A percentile compares a stretch with the other conserved stretches of the same genome.
phyloP scores from a whole-genome alignment of 2,329 filamentous ascomycete species.

The Ascochyta koolunga region DNA sequence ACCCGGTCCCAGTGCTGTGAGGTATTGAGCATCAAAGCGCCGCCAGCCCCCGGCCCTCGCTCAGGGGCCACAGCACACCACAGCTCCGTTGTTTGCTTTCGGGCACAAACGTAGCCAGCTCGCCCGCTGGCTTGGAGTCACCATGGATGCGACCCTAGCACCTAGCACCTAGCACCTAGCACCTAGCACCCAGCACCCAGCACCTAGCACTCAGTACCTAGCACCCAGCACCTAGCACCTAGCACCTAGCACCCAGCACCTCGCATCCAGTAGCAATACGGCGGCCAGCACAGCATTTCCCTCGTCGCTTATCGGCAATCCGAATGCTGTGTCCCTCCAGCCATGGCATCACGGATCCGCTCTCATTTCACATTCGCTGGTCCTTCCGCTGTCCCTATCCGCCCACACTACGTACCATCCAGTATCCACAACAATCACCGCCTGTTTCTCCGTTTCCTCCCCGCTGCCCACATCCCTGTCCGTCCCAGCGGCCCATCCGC shows the following conservation, averaged over 20 bases:
- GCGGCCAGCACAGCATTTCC: constrained; percentile 38
- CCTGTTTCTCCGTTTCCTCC: constrained; percentile 47
- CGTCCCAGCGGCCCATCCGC: constrained; percentile 41
- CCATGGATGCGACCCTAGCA: constrained; percentile 29
- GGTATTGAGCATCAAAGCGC: constrained; percentile 32
- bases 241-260: too few species aligned
- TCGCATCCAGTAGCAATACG: too few species aligned
- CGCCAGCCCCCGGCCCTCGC: constrained; percentile 43
- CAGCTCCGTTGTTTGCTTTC: constrained; percentile 25
- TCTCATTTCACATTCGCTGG: constrained; percentile 41
- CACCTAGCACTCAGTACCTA: too few species aligned
- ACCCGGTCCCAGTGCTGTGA: constrained; percentile 36
- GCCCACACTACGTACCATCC: constrained; percentile 42
- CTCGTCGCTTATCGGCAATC: constrained; percentile 27
- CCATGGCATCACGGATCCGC: constrained; percentile 37
- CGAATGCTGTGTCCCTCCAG: constrained; percentile 30
- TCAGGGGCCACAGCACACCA: constrained; percentile 42
- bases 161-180: too few species aligned
- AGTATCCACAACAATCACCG: constrained; percentile 44
- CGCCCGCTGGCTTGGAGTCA: constrained; percentile 40
- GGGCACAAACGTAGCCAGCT: constrained; percentile 26
- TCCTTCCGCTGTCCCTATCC: constrained; percentile 47
- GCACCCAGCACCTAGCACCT: too few species aligned
- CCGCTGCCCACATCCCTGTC: constrained; percentile 47
- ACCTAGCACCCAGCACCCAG: too few species aligned